Percentiles rank a stretch among this genome's conserved stretches.
phyloP scores from a whole-genome alignment of 2,329 filamentous ascomycete species.

The Mollisia scopiformis region DNA sequence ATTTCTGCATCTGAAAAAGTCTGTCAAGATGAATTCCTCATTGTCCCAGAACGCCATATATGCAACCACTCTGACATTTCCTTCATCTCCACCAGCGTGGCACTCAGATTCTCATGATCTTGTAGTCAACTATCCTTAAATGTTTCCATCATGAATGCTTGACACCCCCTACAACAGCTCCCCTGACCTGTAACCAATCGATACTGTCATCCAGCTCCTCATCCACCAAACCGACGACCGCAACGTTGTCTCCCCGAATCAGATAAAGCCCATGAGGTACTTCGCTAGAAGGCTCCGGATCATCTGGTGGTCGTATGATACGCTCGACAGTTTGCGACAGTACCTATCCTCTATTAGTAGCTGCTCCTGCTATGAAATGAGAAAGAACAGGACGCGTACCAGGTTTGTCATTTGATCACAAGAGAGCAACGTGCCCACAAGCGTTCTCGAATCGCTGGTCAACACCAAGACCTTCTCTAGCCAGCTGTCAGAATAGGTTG shows the following conservation, averaged over 20 bases:
- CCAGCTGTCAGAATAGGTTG: constrained; percentile 39
- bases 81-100: neutral
- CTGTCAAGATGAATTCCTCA: constrained; percentile 8
- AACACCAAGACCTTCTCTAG: constrained; percentile 90
- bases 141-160: constrained; percentile 63
- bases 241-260: constrained; percentile 92
- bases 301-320: constrained; percentile 84
- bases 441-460: constrained; percentile 87
- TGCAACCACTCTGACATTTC: constrained; percentile 26
- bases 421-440: constrained; percentile 80
- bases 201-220: constrained; percentile 88
- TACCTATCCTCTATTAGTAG: constrained; percentile 53
- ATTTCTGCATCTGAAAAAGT: neutral
- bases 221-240: constrained; percentile 85
- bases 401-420: constrained; percentile 94
- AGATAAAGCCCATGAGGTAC: constrained; percentile 88
- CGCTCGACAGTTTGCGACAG: constrained; percentile 83
- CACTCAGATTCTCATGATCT: neutral
- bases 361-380: neutral
- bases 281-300: constrained; percentile 78
- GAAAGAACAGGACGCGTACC: constrained; percentile 44
- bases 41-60: constrained; percentile 35
- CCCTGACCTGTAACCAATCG: constrained; percentile 89
- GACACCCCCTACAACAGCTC: constrained; percentile 79
- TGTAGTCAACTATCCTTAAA: too few species aligned